Evolutionary conservation across 2,329 filamentous ascomycete species (phyloP), one percentile per base, ranked within the genome.

Genomic region (Xylaria polymorpha): DNA sequence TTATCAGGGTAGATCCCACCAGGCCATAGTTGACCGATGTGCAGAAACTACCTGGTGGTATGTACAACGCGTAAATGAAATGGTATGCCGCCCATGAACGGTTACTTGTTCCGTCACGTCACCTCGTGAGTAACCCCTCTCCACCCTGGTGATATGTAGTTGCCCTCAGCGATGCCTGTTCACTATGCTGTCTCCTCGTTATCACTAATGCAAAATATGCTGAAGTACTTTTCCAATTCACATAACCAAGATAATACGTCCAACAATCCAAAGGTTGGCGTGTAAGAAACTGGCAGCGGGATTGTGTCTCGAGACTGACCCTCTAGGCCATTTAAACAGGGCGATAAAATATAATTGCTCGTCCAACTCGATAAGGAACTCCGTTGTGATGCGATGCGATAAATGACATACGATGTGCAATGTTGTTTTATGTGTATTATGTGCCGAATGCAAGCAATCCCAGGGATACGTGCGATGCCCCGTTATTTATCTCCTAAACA

Each of bases 381-480:
- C 75, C 74, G 65, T 70, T 70, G 74, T 72, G 67, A 75, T 77
- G 74, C 72, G 67, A 65, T 64, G 62, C 46, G 57, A 70, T 74
- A 65, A 57, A 65, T 67, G 41, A 62, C 66, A 59, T 62, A 41
- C 48, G 60, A 64, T 64, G 61, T 70, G 68, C 61, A 61, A 48
- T 64, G 39, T 65, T 59, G 37, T 61, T 64, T 64, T 9, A 50
- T 48, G 37, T 67, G 56, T 57, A 64, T 32, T 43, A 62, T 58
- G 43, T 67, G 56, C 35, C 15, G 32, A n/a, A 4, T 62, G 43
- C 25, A 53, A 39, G 43, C 37, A 46, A 25, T 56, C 35, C 18
- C 20, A 61, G 18, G 37, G 20, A 51, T 43, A 29, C 18, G 7
- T 15, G 48, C 29, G 20, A 62, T 53, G 20, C 1, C 37, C 12